These are phyloP conservation scores for Chlorokybus atmophyticus DNA, from an alignment of 139 green algal species.

Conservation along the genomic window DNA sequence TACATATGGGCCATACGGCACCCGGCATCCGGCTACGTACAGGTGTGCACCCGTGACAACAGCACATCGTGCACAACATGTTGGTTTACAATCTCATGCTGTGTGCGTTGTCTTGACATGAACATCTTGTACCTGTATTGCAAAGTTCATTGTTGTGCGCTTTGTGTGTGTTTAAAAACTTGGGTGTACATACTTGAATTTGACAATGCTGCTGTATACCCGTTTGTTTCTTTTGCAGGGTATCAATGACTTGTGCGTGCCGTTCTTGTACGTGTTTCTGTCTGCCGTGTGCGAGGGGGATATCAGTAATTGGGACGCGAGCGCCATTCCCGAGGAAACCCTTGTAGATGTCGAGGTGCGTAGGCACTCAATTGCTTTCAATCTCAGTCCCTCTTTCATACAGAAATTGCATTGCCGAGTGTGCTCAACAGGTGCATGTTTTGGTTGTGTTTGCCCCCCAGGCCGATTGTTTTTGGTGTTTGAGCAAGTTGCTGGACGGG, in stretches of 20 bases:
- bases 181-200: conserved; percentile 64
- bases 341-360: conserved; percentile 60
- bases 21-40: conserved; percentile 26
- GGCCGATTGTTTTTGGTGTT: conserved; percentile 94
- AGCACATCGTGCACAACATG: too few species aligned
- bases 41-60: too few species aligned
- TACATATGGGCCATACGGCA: conserved; percentile 59
- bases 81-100: too few species aligned
- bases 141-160: background rate
- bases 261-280: conserved; percentile 85
- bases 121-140: too few species aligned
- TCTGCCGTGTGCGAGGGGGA: conserved; percentile 43
- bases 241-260: conserved; percentile 95
- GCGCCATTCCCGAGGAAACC: conserved; percentile 28
- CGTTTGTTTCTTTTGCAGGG: too few species aligned
- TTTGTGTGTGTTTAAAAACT: conserved; percentile 8
- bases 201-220: too few species aligned
- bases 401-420: too few species aligned
- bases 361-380: too few species aligned
- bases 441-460: too few species aligned
- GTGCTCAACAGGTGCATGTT: too few species aligned
- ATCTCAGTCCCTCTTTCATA: too few species aligned
- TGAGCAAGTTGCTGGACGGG: conserved; percentile 75
- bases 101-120: too few species aligned
- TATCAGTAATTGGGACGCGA: conserved; percentile 8